phyloP scores from a whole-genome alignment of 2,329 filamentous ascomycete genomes.

The Setomelanomma holmii region DNA sequence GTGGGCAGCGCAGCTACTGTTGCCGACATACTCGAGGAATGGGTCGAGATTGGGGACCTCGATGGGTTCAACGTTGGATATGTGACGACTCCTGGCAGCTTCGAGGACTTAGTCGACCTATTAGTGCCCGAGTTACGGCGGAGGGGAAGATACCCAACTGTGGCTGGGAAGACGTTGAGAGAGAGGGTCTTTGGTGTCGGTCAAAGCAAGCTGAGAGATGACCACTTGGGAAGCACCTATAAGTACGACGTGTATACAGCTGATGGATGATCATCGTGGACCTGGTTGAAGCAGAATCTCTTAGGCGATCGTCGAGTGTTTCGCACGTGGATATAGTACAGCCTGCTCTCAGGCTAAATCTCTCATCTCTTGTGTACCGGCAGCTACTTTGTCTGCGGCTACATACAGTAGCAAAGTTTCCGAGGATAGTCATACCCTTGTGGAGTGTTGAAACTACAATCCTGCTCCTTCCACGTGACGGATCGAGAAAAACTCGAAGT shows the following conservation, averaged over 20 bases:
- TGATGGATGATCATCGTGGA: background rate
- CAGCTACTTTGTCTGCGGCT: no score
- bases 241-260: slow-evolving; percentile 6
- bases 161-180: slow-evolving; percentile 1
- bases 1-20: slow-evolving; percentile 69
- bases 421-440: no score
- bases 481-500: no score
- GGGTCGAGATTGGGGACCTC: slow-evolving; percentile 70
- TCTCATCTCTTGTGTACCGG: no score
- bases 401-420: no score
- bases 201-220: slow-evolving; percentile 6
- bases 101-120: slow-evolving; percentile 12
- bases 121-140: slow-evolving; percentile 7
- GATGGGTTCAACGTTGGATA: slow-evolving; percentile 73
- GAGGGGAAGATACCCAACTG: slow-evolving; percentile 9
- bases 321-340: background rate
- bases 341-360: no score
- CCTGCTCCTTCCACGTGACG: no score
- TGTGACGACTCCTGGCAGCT: slow-evolving; percentile 10
- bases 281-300: background rate
- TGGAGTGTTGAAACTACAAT: no score
- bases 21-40: slow-evolving; percentile 69
- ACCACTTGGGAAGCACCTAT: slow-evolving; percentile 11
- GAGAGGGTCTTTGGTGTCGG: slow-evolving; percentile 5
- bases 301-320: background rate